A percentile compares a stretch with the other conserved stretches of the same genome.
These are phyloP conservation scores for Plasmodium reichenowi DNA, from an alignment of 169 alveolate genomes.

Conservation along the genomic window DNA sequence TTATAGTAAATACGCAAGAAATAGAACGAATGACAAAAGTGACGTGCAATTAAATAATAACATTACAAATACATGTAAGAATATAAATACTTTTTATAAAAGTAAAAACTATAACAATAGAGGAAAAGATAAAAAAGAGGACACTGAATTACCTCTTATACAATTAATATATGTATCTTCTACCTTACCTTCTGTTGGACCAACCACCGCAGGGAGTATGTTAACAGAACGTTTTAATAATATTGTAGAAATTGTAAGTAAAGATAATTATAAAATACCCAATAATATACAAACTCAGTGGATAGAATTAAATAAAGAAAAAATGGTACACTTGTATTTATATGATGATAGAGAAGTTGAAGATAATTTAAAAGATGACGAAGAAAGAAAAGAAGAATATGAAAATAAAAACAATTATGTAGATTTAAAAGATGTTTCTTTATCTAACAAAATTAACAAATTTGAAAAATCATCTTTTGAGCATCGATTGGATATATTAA, in stretches of 20 bases:
- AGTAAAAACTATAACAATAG: not conserved
- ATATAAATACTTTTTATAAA: not conserved
- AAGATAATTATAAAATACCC: slow-evolving; percentile 44
- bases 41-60: too few relatives aligned
- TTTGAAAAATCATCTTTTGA: slow-evolving; percentile 58
- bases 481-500: slow-evolving; percentile 48
- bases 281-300: slow-evolving; percentile 58
- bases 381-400: not conserved
- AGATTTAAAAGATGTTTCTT: slow-evolving; percentile 33
- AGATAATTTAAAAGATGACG: not conserved
- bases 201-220: slow-evolving; percentile 84
- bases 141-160: slow-evolving; percentile 64
- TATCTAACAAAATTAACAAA: slow-evolving; percentile 49
- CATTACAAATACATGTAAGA: not conserved
- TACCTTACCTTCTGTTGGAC: slow-evolving; percentile 82
- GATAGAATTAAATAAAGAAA: slow-evolving; percentile 64
- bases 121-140: slow-evolving; percentile 15
- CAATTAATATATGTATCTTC: slow-evolving; percentile 84
- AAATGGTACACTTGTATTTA: slow-evolving; percentile 37
- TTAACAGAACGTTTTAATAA: slow-evolving; percentile 80
- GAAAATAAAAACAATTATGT: not conserved
- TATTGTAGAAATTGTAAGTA: slow-evolving; percentile 48
- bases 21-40: not conserved
- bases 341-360: not conserved
- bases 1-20: not conserved